Conservation (phyloP, 1,284 basidiomycete species). For the Veloporphyrellus conicus region DNA sequence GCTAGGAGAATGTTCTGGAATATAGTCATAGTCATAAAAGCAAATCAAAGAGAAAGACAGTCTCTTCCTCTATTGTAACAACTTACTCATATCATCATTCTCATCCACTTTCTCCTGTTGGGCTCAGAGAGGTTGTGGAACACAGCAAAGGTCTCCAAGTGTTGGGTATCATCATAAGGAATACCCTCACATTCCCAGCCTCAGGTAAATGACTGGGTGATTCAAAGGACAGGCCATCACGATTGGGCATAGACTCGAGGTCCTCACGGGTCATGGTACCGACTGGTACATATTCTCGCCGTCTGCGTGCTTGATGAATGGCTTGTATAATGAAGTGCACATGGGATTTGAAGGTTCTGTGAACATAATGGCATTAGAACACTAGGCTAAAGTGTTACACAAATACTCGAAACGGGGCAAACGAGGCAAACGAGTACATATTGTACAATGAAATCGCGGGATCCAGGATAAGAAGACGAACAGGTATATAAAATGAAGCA, state of each 20-base stretch:
- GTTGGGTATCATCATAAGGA: slow-evolving; percentile 21
- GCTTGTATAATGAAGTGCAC: slow-evolving; percentile 15
- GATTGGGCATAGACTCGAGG: slow-evolving; percentile 8
- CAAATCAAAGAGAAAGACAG: no score
- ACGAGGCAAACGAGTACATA: no score
- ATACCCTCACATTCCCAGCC: slow-evolving; percentile 4
- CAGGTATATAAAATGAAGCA: no score
- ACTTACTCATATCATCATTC: slow-evolving; percentile 12
- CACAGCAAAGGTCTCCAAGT: slow-evolving; percentile 17
- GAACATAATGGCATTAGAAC: no score
- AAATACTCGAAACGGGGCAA: no score
- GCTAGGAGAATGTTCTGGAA: no score
- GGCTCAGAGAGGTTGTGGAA: slow-evolving; percentile 22
- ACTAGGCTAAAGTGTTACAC: no score
- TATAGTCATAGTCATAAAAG: no score
- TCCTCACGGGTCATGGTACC: slow-evolving; percentile 16
- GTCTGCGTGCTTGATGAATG: slow-evolving; percentile 15
- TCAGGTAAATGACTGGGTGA: neutral
- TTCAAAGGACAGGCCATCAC: neutral
- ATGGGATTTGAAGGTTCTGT: no score
- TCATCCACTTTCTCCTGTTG: slow-evolving; percentile 21
- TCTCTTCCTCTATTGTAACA: no score
- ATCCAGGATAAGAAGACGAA: no score
- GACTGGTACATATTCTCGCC: slow-evolving; percentile 12
- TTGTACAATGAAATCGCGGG: no score